phyloP scores from a whole-genome alignment of 2,329 filamentous ascomycete genomes.

The Trichoderma aggressivum region DNA sequence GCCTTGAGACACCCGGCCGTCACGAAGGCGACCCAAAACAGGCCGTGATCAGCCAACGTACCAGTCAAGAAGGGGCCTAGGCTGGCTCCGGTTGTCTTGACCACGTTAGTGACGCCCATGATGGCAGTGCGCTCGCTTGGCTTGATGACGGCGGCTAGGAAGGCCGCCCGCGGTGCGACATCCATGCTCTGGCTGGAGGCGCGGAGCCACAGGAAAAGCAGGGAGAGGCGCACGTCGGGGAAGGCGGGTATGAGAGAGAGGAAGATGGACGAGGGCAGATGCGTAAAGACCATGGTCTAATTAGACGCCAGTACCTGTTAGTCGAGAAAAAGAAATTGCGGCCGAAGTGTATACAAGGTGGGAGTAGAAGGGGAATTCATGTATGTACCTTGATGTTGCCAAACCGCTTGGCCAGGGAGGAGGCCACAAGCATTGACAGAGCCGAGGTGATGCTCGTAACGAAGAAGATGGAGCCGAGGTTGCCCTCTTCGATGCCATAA shows the following conservation, averaged over 20 bases:
- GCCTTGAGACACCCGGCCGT: conserved; percentile 62
- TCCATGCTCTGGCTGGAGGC: conserved; percentile 67
- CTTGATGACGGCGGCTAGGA: conserved; percentile 62
- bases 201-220: conserved; percentile 60
- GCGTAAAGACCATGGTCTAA: conserved; percentile 72
- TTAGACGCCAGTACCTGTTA: not conserved
- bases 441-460: conserved; percentile 51
- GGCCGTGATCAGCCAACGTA: conserved; percentile 50
- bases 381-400: conserved; percentile 58
- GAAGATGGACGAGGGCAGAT: conserved; percentile 65
- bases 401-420: conserved; percentile 52
- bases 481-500: conserved; percentile 46
- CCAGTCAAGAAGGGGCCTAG: conserved; percentile 63
- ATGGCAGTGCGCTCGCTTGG: conserved; percentile 66
- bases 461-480: conserved; percentile 54
- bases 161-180: conserved; percentile 65
- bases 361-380: not conserved
- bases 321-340: not conserved
- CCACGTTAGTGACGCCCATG: conserved; percentile 67
- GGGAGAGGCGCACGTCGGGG: conserved; percentile 48
- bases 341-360: not conserved
- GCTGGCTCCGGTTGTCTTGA: conserved; percentile 63
- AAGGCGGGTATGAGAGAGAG: conserved; percentile 61
- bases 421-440: conserved; percentile 50
- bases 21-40: conserved; percentile 62